A percentile compares a stretch with the other conserved stretches of the same genome.
These are phyloP conservation scores for Cordyceps cateniannulata DNA, from an alignment of 2,329 filamentous ascomycete species.

Conservation along the genomic window DNA sequence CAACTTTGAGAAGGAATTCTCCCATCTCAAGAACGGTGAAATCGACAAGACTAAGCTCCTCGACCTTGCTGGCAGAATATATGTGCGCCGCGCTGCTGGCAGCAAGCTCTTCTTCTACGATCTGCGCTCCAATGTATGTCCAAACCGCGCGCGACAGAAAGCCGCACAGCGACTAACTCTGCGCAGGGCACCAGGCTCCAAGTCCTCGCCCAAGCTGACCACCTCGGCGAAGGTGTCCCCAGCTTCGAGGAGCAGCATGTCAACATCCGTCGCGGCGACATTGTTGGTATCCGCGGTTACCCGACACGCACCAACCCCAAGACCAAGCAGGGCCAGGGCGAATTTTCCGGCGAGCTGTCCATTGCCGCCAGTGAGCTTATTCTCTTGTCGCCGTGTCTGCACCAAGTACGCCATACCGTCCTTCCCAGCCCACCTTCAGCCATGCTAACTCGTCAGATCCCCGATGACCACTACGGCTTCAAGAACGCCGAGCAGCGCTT, in stretches of 20 bases:
- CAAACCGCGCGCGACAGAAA: not conserved
- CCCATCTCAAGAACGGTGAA: conserved; percentile 82
- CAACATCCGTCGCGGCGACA: conserved; percentile 81
- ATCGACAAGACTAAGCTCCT: conserved; percentile 68
- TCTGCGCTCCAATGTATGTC: conserved; percentile 30
- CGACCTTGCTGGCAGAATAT: conserved; percentile 77
- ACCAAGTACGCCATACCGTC: conserved; percentile 41
- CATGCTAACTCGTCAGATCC: conserved; percentile 31
- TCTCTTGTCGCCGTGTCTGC: conserved; percentile 84
- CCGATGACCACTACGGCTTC: conserved; percentile 87
- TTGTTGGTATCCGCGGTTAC: conserved; percentile 57
- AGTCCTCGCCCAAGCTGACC: conserved; percentile 84
- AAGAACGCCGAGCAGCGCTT: conserved; percentile 92
- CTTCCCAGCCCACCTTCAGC: not conserved
- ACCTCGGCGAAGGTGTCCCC: conserved; percentile 57
- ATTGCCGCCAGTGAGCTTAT: conserved; percentile 85
- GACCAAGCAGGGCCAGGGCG: conserved; percentile 73
- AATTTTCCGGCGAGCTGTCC: conserved; percentile 68
- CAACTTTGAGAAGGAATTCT: conserved; percentile 73
- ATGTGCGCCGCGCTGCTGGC: conserved; percentile 76
- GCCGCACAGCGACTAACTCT: not conserved
- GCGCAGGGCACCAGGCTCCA: conserved; percentile 63
- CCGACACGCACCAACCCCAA: conserved; percentile 70
- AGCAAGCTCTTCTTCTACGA: conserved; percentile 91
- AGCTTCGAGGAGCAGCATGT: conserved; percentile 86